Conservation (phyloP, 345 rosid genomes). For the Boechera divaricarpa region DNA sequence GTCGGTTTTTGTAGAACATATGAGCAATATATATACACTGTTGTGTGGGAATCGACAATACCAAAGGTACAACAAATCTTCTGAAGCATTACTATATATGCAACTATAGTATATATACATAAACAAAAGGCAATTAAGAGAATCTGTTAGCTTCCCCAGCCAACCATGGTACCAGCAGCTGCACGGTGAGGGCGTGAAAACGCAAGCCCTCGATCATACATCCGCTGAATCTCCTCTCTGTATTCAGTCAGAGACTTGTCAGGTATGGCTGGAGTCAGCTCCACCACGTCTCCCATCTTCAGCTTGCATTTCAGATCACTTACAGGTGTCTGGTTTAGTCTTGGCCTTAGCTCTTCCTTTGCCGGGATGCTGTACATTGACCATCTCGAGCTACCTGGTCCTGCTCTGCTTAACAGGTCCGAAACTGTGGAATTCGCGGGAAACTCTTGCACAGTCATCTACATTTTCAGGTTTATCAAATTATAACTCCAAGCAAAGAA, state of each 20-base stretch:
- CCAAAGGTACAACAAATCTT: constrained; percentile 31
- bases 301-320: constrained; percentile 69
- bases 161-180: constrained; percentile 39
- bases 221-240: constrained; percentile 92
- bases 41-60: constrained; percentile 24
- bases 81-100: constrained; percentile 25
- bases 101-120: constrained; percentile 28
- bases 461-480: constrained; percentile 31
- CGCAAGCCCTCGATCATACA: constrained; percentile 71
- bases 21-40: constrained; percentile 9
- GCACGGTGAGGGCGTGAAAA: constrained; percentile 44
- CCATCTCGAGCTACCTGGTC: constrained; percentile 73
- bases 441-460: constrained; percentile 97
- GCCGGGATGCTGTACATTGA: constrained; percentile 66
- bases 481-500: constrained; percentile 10
- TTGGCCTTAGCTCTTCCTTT: constrained; percentile 89
- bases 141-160: constrained; percentile 46
- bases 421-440: constrained; percentile 70
- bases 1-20: constrained; percentile 5
- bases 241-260: constrained; percentile 80
- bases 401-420: constrained; percentile 74
- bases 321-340: constrained; percentile 76
- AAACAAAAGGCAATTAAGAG: not conserved
- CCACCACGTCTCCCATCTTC: constrained; percentile 96
- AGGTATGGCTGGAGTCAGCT: constrained; percentile 84